phyloP scores from a whole-genome alignment of 2,329 filamentous ascomycete species.

The Diaporthe vexans region DNA sequence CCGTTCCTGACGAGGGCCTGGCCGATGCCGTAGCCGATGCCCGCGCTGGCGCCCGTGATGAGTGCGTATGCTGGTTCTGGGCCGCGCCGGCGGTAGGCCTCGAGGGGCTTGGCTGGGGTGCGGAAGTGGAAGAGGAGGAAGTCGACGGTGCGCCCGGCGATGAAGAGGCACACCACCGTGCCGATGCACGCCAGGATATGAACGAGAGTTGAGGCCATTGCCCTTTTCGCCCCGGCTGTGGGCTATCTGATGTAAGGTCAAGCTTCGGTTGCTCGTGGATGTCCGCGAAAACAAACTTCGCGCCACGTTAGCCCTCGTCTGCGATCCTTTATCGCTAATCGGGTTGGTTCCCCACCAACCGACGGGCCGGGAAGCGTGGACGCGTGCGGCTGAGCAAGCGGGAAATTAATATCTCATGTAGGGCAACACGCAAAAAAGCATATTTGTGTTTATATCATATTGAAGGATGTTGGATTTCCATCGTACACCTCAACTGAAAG shows the following conservation, averaged over 20 bases:
- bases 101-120: constrained; percentile 43
- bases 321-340: too few species aligned
- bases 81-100: constrained; percentile 46
- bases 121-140: constrained; percentile 46
- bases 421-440: not conserved
- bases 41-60: constrained; percentile 53
- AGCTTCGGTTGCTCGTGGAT: too few species aligned
- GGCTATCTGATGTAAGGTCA: too few species aligned
- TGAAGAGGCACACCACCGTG: constrained; percentile 41
- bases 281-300: too few species aligned
- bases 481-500: not conserved
- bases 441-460: not conserved
- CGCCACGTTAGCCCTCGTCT: too few species aligned
- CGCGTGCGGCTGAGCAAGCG: too few species aligned
- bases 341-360: too few species aligned
- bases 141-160: constrained; percentile 35
- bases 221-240: too few species aligned
- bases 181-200: constrained; percentile 43
- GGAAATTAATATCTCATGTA: too few species aligned
- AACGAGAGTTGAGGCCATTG: not conserved
- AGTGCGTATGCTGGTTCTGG: constrained; percentile 48
- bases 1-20: constrained; percentile 50
- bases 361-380: too few species aligned
- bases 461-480: not conserved
- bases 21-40: constrained; percentile 52